Evolutionary conservation across 495 filamentous ascomycete genomes (phyloP), one percentile per base, ranked within the genome.

Genomic region (Articulospora tetracladia): DNA sequence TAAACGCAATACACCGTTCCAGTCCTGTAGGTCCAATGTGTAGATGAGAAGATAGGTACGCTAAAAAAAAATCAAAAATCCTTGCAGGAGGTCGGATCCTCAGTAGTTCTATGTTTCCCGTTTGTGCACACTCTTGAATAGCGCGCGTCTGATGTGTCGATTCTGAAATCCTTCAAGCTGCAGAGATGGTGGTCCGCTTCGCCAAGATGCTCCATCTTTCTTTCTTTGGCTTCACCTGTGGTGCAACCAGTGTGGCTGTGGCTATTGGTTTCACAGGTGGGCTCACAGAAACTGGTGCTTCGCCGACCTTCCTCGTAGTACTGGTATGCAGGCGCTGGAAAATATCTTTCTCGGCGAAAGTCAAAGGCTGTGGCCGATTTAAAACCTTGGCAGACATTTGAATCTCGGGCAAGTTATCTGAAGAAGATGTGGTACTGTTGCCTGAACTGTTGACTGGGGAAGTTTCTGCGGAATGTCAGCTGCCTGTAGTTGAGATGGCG

Each of bases 291-390:
- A 71, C 25, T 12, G 69, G 67, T 25, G 67, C 69, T 47, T 71
- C 69, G 49, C 69, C 69, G 12, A 71, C 41, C 49, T 69, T 69
- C 20, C 69, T 62, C 12, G 57, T 63, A 2, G 62, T 69, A 57
- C 57, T 64, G 17, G 51, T 67, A 55, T 69, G 67, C 8, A 69
- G 36, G 17, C 57, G 60, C n/a, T 67, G 57, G 47, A 69, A 69
- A 44, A 69, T 66, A 51, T 69, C 61, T n/a, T 58, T 61, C 26
- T 69, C 67, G 1, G 47, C 53, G 27, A 60, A 66, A 6, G 59
- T 55, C 17, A 48, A 52, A 8, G 64, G 57, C 20, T 66, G 64
- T 28, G 54, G 66, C 44, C 58, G 60, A 1, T 53, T 24, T 54
- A 59, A 55, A 13, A 22, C 22, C 19, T 59, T 64, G n/a, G 19